Evolutionary conservation across 2,329 filamentous ascomycete genomes (phyloP).

Genomic region (Emydomyces testavorans): DNA sequence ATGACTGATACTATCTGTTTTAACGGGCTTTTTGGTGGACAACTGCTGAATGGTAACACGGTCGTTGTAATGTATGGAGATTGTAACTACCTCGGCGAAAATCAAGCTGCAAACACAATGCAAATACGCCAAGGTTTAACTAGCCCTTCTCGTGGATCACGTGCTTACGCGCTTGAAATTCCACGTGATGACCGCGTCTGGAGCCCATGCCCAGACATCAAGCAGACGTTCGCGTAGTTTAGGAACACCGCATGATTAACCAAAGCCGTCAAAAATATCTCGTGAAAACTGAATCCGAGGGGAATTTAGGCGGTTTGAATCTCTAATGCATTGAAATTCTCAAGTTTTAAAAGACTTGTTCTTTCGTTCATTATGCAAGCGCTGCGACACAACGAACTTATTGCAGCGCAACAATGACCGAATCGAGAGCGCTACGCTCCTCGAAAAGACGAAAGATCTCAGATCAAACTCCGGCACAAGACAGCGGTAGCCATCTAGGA

Average conservation of each 20-base stretch:
- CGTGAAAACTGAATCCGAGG: too few species aligned
- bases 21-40: too few species aligned
- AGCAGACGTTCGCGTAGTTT: too few species aligned
- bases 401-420: constrained; percentile 3
- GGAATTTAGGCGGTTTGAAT: not conserved
- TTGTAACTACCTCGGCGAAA: not conserved
- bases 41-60: too few species aligned
- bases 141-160: too few species aligned
- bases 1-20: too few species aligned
- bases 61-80: too few species aligned
- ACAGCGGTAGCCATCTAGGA: not conserved
- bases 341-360: not conserved
- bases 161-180: not conserved
- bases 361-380: not conserved
- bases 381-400: not conserved
- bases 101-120: not conserved
- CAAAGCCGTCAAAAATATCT: too few species aligned
- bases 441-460: constrained; percentile 31
- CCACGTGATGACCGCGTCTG: not conserved
- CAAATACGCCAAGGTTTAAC: not conserved
- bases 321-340: not conserved
- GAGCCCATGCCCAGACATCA: too few species aligned
- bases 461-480: constrained; percentile 10
- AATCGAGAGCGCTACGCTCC: constrained; percentile 19
- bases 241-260: too few species aligned